phyloP scores from a whole-genome alignment of 2,329 filamentous ascomycete species.

The Alternaria postmessia region DNA sequence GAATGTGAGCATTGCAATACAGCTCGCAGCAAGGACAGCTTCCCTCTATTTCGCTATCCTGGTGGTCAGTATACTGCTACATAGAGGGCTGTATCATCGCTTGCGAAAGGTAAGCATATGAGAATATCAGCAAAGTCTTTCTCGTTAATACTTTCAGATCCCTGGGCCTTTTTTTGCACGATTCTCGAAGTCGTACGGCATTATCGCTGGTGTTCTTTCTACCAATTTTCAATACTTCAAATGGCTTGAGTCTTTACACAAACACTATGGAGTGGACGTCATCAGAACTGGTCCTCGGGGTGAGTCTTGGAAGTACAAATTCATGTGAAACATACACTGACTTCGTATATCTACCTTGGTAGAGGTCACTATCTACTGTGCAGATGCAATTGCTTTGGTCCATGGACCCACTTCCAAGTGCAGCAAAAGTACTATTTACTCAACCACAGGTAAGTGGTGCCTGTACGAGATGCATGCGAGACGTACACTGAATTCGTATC shows the following conservation, averaged over 20 bases:
- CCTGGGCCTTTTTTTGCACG: constrained; percentile 50
- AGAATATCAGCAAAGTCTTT: background rate
- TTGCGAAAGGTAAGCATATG: constrained; percentile 38
- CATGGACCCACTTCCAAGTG: constrained; percentile 43
- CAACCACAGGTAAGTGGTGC: background rate
- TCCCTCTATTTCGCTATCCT: constrained; percentile 35
- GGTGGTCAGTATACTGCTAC: constrained; percentile 47
- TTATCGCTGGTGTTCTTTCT: constrained; percentile 31
- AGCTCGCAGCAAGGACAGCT: constrained; percentile 18
- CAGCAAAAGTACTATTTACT: constrained; percentile 42
- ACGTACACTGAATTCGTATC: too few relatives aligned
- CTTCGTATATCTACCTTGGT: background rate
- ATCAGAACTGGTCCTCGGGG: constrained; percentile 44
- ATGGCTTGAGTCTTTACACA: constrained; percentile 33
- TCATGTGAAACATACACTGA: background rate
- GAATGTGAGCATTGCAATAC: constrained; percentile 18
- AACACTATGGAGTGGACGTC: constrained; percentile 42
- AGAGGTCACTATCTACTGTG: constrained; percentile 42
- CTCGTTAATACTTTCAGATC: constrained; percentile 30
- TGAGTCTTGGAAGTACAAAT: background rate
- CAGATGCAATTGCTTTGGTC: constrained; percentile 40
- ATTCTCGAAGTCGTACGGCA: constrained; percentile 51
- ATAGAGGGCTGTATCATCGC: constrained; percentile 54
- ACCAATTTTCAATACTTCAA: constrained; percentile 36
- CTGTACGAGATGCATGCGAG: too few relatives aligned